phyloP scores from a whole-genome alignment of 257 asterid genomes.

The Eustoma russellianum region DNA sequence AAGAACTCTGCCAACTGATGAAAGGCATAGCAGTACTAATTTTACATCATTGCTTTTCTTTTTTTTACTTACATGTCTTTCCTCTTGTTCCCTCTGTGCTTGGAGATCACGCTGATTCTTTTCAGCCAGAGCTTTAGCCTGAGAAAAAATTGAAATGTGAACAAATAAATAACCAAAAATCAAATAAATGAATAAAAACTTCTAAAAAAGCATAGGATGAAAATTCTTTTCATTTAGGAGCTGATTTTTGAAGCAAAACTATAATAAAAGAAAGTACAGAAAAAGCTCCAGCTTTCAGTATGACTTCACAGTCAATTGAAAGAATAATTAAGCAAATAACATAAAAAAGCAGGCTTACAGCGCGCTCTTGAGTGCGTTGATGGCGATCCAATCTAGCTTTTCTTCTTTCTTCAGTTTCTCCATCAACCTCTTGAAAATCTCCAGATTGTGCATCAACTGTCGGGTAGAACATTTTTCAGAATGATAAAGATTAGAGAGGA shows the following conservation, averaged over 20 bases:
- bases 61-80: slow-evolving; percentile 78
- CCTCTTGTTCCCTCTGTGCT: slow-evolving; percentile 93
- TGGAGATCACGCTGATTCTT: slow-evolving; percentile 92
- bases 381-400: slow-evolving; percentile 89
- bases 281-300: no score
- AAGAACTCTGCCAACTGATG: no score
- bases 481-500: slow-evolving; percentile 15
- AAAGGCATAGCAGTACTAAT: no score
- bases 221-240: no score
- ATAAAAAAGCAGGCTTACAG: slow-evolving; percentile 34
- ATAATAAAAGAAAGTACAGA: no score
- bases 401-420: slow-evolving; percentile 95
- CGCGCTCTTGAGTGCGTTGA: slow-evolving; percentile 95
- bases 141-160: slow-evolving; percentile 16
- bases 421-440: slow-evolving; percentile 81
- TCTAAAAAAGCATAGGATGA: neutral
- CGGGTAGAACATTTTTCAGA: slow-evolving; percentile 16
- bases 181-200: neutral
- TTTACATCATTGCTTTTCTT: no score
- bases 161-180: neutral
- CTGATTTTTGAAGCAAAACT: no score
- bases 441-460: slow-evolving; percentile 68
- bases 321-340: neutral
- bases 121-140: slow-evolving; percentile 98
- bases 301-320: neutral